phyloP scores from a whole-genome alignment of 495 filamentous ascomycete genomes.

The Penicillium waksmanii region DNA sequence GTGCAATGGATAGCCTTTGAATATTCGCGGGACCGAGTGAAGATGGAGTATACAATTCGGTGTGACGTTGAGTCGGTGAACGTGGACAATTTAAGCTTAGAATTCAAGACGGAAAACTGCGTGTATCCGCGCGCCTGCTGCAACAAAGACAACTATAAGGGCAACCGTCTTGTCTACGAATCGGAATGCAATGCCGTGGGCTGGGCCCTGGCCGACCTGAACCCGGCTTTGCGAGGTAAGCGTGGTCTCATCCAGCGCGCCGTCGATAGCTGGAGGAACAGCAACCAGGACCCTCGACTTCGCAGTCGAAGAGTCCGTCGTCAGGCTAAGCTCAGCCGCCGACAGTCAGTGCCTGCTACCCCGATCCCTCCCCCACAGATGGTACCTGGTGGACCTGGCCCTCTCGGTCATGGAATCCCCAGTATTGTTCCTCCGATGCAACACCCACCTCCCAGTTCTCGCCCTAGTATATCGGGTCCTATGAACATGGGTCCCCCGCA shows the following conservation, averaged over 20 bases:
- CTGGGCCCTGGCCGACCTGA: constrained; percentile 93
- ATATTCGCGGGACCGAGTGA: constrained; percentile 95
- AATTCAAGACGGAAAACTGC: constrained; percentile 98
- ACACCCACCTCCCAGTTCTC: constrained; percentile 38
- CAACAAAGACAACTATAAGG: constrained; percentile 91
- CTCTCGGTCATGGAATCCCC: constrained; percentile 57
- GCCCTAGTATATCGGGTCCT: constrained; percentile 55
- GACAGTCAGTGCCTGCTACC: constrained; percentile 56
- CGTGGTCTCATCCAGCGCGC: constrained; percentile 94
- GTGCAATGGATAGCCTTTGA: constrained; percentile 99
- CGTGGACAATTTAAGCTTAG: constrained; percentile 77
- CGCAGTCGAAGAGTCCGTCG: constrained; percentile 88
- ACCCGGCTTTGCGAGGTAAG: constrained; percentile 87
- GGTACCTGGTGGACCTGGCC: constrained; percentile 42
- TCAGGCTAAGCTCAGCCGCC: constrained; percentile 91
- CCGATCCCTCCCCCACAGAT: constrained; percentile 51
- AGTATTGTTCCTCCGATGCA: not conserved
- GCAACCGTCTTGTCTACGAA: constrained; percentile 93
- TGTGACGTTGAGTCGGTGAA: constrained; percentile 98
- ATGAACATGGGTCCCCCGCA: constrained; percentile 67
- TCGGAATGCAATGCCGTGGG: constrained; percentile 98
- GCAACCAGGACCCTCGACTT: constrained; percentile 91
- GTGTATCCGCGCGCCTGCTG: constrained; percentile 96
- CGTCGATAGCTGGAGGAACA: constrained; percentile 98
- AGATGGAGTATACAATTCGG: constrained; percentile 99